Conservation (phyloP, 148 eudicot genomes). For the Selenicereus undatus region DNA sequence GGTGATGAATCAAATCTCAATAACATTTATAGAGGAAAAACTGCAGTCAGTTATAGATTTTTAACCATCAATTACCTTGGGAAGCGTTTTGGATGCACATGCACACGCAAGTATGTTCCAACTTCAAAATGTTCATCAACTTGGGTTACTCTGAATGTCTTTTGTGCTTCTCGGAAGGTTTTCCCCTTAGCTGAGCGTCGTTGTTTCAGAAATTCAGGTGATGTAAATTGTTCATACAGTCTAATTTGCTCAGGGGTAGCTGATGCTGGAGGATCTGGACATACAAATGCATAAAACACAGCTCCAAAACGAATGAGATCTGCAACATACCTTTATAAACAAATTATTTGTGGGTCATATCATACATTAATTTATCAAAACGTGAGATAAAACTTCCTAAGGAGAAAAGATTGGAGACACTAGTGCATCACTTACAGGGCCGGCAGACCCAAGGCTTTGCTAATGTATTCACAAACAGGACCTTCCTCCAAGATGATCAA, state of each 20-base stretch:
- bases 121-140: slow-evolving; percentile 67
- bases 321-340: slow-evolving; percentile 64
- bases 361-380: background rate
- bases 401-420: background rate
- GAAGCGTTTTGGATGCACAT: slow-evolving; percentile 94
- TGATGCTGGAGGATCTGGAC: slow-evolving; percentile 77
- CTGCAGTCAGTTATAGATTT: slow-evolving; percentile 2
- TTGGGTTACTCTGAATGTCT: slow-evolving; percentile 58
- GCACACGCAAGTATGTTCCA: slow-evolving; percentile 91
- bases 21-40: slow-evolving; percentile 5
- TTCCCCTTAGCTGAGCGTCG: slow-evolving; percentile 84
- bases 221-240: slow-evolving; percentile 58
- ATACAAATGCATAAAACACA: slow-evolving; percentile 81
- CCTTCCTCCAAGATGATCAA: slow-evolving; percentile 69
- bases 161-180: slow-evolving; percentile 89
- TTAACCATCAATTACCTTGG: slow-evolving; percentile 55
- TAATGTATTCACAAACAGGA: slow-evolving; percentile 58
- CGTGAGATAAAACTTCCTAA: background rate
- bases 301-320: slow-evolving; percentile 96
- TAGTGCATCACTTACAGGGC: slow-evolving; percentile 51
- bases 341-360: slow-evolving; percentile 14
- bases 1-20: slow-evolving; percentile 24
- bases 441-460: slow-evolving; percentile 72
- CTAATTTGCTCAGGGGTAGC: slow-evolving; percentile 78
- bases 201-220: slow-evolving; percentile 55